Base-by-base conservation (phyloP, 2,329 filamentous ascomycete genomes). In the Ophiostoma montium region DNA sequence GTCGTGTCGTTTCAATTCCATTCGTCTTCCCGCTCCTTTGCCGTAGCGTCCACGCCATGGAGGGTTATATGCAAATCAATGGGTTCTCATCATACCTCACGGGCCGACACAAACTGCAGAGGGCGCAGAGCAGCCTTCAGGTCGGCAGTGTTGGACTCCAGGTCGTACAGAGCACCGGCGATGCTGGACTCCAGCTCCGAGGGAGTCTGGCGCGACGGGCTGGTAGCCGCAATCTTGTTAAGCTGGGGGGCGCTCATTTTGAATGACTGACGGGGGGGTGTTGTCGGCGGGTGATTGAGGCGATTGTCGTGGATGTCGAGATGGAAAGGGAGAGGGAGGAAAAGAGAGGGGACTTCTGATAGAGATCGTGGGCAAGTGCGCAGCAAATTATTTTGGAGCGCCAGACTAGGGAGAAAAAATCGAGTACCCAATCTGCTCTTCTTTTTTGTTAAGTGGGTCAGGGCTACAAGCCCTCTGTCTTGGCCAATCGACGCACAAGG, bases 191-290 rank as follows among this genome's bases (percentile, higher is more conserved):
- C 92, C 63, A 96, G 84, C 84, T 98, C 92, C 61, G 87, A 94
- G 62, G 92, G 92, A 75, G 83, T 94, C 71, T 85, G 80, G 78
- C 87, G 82, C 74, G 90, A 95, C 62, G 90, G 84, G 84, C 86
- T 94, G 83, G 92, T 95, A 70, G 82, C 71, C 69, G 89, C 88
- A 72, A 96, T 96, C 87, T 96, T 96, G 85, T 95, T 95, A 69
- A 92, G 53, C 50, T 86, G 77, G 71, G 85, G 70, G 65, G 66
- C 65, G 68, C 68, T 74, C 78, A 81, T 81, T 65, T 50, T 54
- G 51, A 52, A 23, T 33, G 36, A 38, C 38, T n/a, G n/a, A n/a
- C n/a, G n/a, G n/a, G 47, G 46, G 35, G 33, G 31, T 35, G 49
- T 49, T 50, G 48, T 46, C 48, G 21, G 23, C 21, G 13, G n/a